Evolutionary conservation across 1,139 yeast genomes (phyloP).

Genomic region (Pichia sp.): DNA sequence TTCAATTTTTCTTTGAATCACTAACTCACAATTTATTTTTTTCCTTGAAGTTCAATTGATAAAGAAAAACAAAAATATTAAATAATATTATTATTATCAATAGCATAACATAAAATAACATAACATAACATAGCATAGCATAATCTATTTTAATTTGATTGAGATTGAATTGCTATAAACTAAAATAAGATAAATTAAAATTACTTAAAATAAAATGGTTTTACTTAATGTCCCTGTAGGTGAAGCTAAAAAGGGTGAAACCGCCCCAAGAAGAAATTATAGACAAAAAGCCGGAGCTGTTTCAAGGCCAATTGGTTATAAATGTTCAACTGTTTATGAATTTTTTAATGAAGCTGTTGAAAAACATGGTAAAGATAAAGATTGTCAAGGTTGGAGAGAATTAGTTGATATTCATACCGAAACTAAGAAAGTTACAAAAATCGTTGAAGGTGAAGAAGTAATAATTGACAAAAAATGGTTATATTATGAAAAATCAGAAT

Average conservation of each 20-base stretch:
- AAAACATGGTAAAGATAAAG: conserved; percentile 43
- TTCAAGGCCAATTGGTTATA: conserved; percentile 47
- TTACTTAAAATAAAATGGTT: too few species aligned
- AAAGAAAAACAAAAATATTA: too few species aligned
- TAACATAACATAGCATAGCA: too few species aligned
- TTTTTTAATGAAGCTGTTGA: conserved; percentile 58
- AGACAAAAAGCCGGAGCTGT: conserved; percentile 51
- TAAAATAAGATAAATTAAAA: too few species aligned
- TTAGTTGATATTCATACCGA: conserved; percentile 69
- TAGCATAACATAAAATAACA: too few species aligned
- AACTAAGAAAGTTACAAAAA: conserved; percentile 65
- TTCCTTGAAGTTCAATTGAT: too few species aligned
- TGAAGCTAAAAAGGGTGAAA: conserved; percentile 76
- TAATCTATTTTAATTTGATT: too few species aligned
- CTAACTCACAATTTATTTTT: too few species aligned
- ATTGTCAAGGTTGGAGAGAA: conserved; percentile 79
- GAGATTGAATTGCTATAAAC: too few species aligned
- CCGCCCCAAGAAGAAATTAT: conserved; percentile 82
- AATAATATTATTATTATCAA: too few species aligned
- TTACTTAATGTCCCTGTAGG: conserved; percentile 62
- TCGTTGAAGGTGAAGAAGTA: conserved; percentile 67
- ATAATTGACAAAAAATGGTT: conserved; percentile 82
- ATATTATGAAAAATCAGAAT: conserved; percentile 72
- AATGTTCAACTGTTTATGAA: conserved; percentile 65
- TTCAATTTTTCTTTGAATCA: too few species aligned